These are phyloP conservation scores for Trichoderma afroharzianum DNA, from an alignment of 2,329 filamentous ascomycete genomes.

Conservation along the genomic window DNA sequence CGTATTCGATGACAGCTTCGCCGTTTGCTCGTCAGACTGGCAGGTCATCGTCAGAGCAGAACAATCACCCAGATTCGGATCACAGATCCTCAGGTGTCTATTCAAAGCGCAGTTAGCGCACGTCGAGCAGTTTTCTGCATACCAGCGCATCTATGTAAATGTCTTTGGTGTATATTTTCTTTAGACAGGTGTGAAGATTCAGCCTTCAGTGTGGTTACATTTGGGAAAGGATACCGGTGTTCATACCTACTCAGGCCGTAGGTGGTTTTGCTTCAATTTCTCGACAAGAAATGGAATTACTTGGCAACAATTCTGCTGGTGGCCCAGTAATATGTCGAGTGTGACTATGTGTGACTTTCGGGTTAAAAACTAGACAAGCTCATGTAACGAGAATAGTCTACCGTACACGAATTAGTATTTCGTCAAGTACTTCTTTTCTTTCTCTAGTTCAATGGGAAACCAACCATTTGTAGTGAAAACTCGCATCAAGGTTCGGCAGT, in stretches of 20 bases:
- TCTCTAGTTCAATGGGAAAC: background rate
- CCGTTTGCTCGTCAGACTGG: background rate
- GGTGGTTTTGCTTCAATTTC: background rate
- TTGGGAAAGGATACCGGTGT: background rate
- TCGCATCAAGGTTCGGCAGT: background rate
- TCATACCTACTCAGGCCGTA: background rate
- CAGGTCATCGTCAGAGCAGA: background rate
- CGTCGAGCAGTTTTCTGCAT: background rate
- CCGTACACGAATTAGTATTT: background rate
- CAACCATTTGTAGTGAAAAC: background rate
- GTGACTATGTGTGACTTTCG: background rate
- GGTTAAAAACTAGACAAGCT: background rate
- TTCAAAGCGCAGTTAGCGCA: conserved; percentile 11
- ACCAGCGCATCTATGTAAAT: background rate
- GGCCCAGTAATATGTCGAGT: background rate
- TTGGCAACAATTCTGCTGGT: background rate
- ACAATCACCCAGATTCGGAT: background rate
- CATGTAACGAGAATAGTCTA: background rate
- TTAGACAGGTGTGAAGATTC: background rate
- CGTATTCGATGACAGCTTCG: background rate
- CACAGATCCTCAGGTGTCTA: conserved; percentile 10
- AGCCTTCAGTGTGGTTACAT: conserved; percentile 4
- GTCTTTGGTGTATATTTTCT: background rate
- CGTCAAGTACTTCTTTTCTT: background rate
- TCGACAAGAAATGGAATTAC: background rate